Evolutionary conservation across 371 early-diverging fungal genomes (phyloP).

Genomic region (Circinella umbellata): DNA sequence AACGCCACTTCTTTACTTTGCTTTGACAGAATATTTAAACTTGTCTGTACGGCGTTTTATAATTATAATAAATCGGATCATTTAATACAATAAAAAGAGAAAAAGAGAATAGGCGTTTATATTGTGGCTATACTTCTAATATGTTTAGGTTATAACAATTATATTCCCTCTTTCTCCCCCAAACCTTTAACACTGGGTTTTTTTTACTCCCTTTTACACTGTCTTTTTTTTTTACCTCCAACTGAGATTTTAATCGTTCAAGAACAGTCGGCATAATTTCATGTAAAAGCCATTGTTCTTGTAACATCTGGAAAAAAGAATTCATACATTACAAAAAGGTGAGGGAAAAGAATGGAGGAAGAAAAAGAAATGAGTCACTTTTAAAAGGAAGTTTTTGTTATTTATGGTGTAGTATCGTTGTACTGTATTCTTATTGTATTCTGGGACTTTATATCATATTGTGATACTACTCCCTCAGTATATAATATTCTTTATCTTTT

Average conservation of each 20-base stretch:
- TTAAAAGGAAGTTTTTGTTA: no score
- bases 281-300: slow-evolving; percentile 42
- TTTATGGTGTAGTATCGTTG: no score
- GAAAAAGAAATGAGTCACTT: no score
- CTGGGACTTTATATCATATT: no score
- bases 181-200: background rate
- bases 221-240: slow-evolving; percentile 27
- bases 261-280: slow-evolving; percentile 38
- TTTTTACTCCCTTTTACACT: background rate
- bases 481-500: background rate
- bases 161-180: no score
- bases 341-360: background rate
- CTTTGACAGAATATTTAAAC: slow-evolving; percentile 30
- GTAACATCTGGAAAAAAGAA: slow-evolving; percentile 24
- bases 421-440: background rate
- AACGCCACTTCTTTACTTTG: slow-evolving; percentile 22
- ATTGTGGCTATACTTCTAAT: background rate
- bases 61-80: background rate
- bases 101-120: background rate
- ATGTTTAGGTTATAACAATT: no score
- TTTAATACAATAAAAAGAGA: background rate
- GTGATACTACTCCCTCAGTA: background rate
- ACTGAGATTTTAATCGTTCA: slow-evolving; percentile 27
- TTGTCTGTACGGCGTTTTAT: slow-evolving; percentile 19
- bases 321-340: background rate